Percentiles rank a stretch among this genome's conserved stretches.
Evolutionary conservation across 23 red algal species (phyloP).

Genomic region (Gracilaria vermiculophylla): DNA sequence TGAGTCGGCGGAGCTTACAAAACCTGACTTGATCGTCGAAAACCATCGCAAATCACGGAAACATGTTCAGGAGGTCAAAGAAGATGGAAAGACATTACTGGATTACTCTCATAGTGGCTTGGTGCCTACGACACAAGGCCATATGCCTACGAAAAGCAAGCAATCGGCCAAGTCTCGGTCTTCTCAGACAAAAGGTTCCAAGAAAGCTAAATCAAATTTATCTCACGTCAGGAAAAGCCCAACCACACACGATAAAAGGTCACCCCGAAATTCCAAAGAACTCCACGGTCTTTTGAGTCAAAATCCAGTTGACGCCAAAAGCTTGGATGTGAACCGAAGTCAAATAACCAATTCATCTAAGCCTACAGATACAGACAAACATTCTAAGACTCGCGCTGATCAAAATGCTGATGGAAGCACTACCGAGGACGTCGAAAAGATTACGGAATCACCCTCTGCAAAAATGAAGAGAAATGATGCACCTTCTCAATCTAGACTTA

Average conservation of each 20-base stretch:
- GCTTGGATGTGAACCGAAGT: background rate
- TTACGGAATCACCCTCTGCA: background rate
- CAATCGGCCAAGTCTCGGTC: background rate
- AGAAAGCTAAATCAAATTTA: background rate
- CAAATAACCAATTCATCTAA: background rate
- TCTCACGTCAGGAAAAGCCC: background rate
- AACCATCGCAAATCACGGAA: background rate
- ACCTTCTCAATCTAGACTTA: background rate
- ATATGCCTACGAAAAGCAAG: background rate
- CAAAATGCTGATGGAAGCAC: background rate
- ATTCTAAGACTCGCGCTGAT: background rate
- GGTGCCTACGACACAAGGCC: background rate
- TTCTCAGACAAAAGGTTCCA: background rate
- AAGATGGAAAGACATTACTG: background rate
- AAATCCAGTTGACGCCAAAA: background rate
- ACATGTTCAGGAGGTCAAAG: background rate
- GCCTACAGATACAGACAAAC: background rate
- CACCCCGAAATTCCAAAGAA: background rate
- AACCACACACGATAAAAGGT: too few relatives aligned
- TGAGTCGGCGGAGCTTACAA: background rate
- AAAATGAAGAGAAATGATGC: background rate
- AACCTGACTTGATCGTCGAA: background rate
- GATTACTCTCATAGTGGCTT: background rate
- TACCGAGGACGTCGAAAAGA: background rate
- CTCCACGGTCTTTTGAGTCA: background rate